phyloP scores from a whole-genome alignment of 1,284 basidiomycete species.

The Coriolopsis trogii region DNA sequence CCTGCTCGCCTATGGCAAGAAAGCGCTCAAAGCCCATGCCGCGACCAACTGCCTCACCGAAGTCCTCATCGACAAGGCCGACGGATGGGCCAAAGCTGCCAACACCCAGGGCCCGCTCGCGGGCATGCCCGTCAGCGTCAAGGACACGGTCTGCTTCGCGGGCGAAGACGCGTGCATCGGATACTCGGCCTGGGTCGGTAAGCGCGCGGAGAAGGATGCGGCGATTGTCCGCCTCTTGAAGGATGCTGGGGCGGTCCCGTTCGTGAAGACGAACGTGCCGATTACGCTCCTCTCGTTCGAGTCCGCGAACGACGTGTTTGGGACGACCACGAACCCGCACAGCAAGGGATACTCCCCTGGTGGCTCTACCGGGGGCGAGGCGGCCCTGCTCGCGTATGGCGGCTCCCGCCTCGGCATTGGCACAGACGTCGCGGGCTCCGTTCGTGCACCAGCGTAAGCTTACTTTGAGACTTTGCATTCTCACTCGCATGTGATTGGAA shows the following conservation, averaged over 20 bases:
- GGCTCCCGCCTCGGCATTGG: slow-evolving; percentile 77
- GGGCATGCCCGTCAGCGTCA: slow-evolving; percentile 71
- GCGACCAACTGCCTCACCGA: slow-evolving; percentile 63
- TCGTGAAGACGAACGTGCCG: slow-evolving; percentile 77
- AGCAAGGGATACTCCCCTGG: slow-evolving; percentile 60
- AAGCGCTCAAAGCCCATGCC: slow-evolving; percentile 53
- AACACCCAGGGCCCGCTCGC: slow-evolving; percentile 56
- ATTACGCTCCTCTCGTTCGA: slow-evolving; percentile 80
- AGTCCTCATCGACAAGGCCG: slow-evolving; percentile 45
- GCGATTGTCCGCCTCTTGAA: slow-evolving; percentile 63
- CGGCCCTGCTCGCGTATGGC: slow-evolving; percentile 67
- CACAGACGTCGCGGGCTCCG: slow-evolving; percentile 71
- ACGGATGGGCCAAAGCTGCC: slow-evolving; percentile 42
- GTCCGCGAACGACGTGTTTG: slow-evolving; percentile 72
- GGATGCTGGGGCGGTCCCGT: slow-evolving; percentile 73
- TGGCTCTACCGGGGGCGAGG: slow-evolving; percentile 74
- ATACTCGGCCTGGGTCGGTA: slow-evolving; percentile 63
- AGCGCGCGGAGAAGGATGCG: slow-evolving; percentile 54
- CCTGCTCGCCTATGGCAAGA: slow-evolving; percentile 52
- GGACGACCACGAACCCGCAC: slow-evolving; percentile 69
- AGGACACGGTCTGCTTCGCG: slow-evolving; percentile 65
- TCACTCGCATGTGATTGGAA: background rate
- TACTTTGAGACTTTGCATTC: slow-evolving; percentile 31
- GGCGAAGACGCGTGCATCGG: slow-evolving; percentile 80
- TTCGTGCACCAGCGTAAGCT: slow-evolving; percentile 77